These are phyloP conservation scores for Prunus persica DNA, from an alignment of 306 rosid species.

Conservation along the genomic window Prunus_persica_NCBIv2 NC_034014.1:26474001-26474500, in stretches of 20 bases:
- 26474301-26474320: slow-evolving; percentile 13
- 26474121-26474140: background rate
- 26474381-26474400: background rate
- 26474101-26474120: slow-evolving; percentile 35
- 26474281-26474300: background rate
- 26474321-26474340: background rate
- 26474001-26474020: slow-evolving; percentile 16
- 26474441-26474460: slow-evolving; percentile 42
- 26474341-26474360: background rate
- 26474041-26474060: background rate
- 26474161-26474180: slow-evolving; percentile 6
- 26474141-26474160: background rate
- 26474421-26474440: slow-evolving; percentile 33
- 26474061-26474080: background rate
- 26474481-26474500: slow-evolving; percentile 38
- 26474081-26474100: slow-evolving; percentile 27
- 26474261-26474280: slow-evolving; percentile 2
- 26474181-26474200: slow-evolving; percentile 5
- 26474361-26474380: background rate
- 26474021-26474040: slow-evolving; percentile 8
- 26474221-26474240: background rate
- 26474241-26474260: slow-evolving; percentile 1
- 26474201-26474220: slow-evolving; percentile 16
- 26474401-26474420: background rate
- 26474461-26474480: background rate